These are phyloP conservation scores for Aspergillus aculeatus DNA, from an alignment of 2,329 filamentous ascomycete genomes.

Conservation along the genomic window DNA sequence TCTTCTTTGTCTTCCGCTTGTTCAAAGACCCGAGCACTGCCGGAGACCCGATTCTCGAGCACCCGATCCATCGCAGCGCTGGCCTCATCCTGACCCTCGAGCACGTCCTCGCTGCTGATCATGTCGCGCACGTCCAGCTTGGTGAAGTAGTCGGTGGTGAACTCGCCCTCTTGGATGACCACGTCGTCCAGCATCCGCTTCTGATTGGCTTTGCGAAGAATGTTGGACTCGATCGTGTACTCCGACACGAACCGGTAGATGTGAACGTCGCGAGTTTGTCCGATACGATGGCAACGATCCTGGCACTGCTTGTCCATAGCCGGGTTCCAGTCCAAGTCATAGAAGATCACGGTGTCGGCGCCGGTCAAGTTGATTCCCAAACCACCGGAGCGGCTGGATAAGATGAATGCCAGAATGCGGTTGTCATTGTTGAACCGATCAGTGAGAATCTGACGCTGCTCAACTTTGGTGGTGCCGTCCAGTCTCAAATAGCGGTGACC, in stretches of 20 bases:
- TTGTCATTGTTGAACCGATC: conserved; percentile 95
- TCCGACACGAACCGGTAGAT: conserved; percentile 94
- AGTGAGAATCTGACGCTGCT: conserved; percentile 90
- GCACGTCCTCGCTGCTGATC: conserved; percentile 55
- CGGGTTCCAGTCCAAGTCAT: conserved; percentile 98
- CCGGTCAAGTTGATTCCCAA: conserved; percentile 95
- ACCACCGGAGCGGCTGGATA: conserved; percentile 91
- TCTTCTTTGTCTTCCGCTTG: conserved; percentile 92
- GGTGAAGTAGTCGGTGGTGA: conserved; percentile 95
- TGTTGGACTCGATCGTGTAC: conserved; percentile 96
- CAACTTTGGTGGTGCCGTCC: conserved; percentile 93
- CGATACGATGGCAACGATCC: conserved; percentile 94
- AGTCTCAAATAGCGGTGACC: conserved; percentile 94
- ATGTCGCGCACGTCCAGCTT: conserved; percentile 70
- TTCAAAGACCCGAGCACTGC: conserved; percentile 72
- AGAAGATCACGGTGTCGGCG: conserved; percentile 97
- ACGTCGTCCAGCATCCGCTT: conserved; percentile 98
- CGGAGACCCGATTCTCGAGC: conserved; percentile 65
- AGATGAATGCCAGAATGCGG: conserved; percentile 89
- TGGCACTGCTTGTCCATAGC: conserved; percentile 99
- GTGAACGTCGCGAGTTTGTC: conserved; percentile 94
- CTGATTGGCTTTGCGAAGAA: conserved; percentile 91
- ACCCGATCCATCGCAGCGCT: conserved; percentile 84
- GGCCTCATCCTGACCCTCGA: conserved; percentile 68
- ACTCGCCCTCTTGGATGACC: conserved; percentile 96